Percentiles rank a stretch among this genome's conserved stretches.
These are phyloP conservation scores for Vicia faba DNA, from an alignment of 306 rosid genomes.

Conservation along the genomic window DNA sequence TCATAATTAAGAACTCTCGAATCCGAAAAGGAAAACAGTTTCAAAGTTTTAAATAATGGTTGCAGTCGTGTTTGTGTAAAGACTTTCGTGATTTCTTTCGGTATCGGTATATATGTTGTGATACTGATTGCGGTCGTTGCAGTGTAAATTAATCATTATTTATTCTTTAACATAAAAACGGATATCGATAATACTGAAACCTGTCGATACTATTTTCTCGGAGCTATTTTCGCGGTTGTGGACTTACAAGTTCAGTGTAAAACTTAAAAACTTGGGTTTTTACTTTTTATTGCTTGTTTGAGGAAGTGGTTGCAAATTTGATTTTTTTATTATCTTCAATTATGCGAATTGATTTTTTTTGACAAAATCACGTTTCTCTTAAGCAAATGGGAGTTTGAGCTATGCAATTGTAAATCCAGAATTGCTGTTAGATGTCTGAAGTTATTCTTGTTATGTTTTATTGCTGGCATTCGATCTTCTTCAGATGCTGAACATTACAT, in stretches of 20 bases:
- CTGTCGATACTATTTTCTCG: no score
- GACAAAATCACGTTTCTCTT: not conserved
- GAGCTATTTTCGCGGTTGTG: no score
- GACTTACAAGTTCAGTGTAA: not conserved
- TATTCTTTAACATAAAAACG: no score
- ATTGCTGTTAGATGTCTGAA: conserved; percentile 24
- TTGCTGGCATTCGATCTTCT: no score
- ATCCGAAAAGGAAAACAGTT: not conserved
- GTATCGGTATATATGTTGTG: no score
- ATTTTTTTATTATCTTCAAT: not conserved
- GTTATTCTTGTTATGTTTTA: conserved; percentile 26
- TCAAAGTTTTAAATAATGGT: no score
- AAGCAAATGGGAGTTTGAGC: conserved; percentile 3
- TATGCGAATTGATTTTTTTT: not conserved
- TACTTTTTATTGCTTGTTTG: conserved; percentile 7
- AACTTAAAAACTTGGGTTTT: not conserved
- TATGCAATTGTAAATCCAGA: not conserved
- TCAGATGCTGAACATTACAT: conserved; percentile 2
- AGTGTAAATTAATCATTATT: no score
- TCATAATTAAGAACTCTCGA: not conserved
- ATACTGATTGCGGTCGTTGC: no score
- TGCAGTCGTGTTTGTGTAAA: no score
- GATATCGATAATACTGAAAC: no score
- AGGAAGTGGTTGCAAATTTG: not conserved
- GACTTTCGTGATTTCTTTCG: no score